Base-by-base conservation (phyloP, 106 monocot genomes). In the Gastrodia elata region DNA sequence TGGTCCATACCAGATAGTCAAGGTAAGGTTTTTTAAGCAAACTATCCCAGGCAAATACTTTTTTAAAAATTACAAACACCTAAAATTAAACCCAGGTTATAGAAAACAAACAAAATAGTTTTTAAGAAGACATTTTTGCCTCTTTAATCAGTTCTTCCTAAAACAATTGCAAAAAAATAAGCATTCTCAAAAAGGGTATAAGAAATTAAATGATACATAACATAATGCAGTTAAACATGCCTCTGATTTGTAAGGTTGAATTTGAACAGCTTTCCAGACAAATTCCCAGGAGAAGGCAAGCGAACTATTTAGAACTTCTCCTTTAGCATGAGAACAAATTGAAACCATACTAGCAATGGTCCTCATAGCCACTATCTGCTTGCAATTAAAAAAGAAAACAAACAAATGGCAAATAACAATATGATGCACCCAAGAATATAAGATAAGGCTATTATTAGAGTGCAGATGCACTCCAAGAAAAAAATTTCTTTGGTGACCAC, bases 331-430 rank as follows among this genome's bases (percentile, higher is more conserved):
- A 80, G 56, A 30, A 68, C 68, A 81, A 82, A 77, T 87, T 68
- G 86, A 83, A 68, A 67, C 78, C 39, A 90, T 46, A 84, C 58
- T 80, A 18, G 87, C 83, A 82, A 89, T 56, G 26, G 80, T 64
- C 68, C 85, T 87, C 68, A 96, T 44, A 15, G 87, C 85, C 58
- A 85, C 57, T 71, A 92, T 84, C 95, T 95, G 87, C 68, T 58
- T 40, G 84, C 58, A 13, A 74, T 5, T 4, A 52, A 18, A 52
- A 52, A n/a, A 52, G n/a, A 52, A 52, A 52, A 3, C 18, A 52
- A 52, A 5, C 18, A 52, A 52, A 52, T 52, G 22, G 22, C n/a
- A 5, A 52, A 52, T 18, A 52, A 5, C 20, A 52, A 52, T 52
- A 22, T n/a, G 52, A 52, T 52, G 48, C 48, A 48, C 52, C 52